Base-by-base conservation (phyloP, 2,329 filamentous ascomycete genomes). In the Chrysoporthe deuterocubensis region DNA sequence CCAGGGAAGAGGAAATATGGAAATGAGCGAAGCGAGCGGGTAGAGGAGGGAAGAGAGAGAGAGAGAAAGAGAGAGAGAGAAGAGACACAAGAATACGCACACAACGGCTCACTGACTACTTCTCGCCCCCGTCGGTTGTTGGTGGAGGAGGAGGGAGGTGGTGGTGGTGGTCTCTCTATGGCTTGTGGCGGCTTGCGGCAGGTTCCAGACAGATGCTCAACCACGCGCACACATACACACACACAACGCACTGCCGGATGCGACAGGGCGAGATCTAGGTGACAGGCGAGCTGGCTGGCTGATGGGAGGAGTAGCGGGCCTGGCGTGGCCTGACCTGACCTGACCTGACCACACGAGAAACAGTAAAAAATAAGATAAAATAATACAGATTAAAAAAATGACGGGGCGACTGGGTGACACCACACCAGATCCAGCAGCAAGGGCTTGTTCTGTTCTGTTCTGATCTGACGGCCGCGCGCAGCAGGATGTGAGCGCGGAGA, bases 51-150 rank as follows among this genome's bases (percentile, higher is more conserved):
- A 26, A 26, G 13, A 32, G 7, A 54, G 13, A 32, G 7, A 54
- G 32, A 34, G 13, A 16, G 50, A 6, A n/a, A 32, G 42, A 42
- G 37, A 58, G 16, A 40, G 26, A 37, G 43, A 32, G 26, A 61
- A 44, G 26, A 61, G 26, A 44, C 4, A 26, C 26, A 26, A 26
- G 26, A 61, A 61, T 61, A 34, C 40, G 59, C 59, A 61, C 40
- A 18, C 26, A 61, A 32, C n/a, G 37, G 11, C n/a, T 26, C 26
- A 26, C 26, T 26, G 32, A 16, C 37, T 61, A 40, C 42, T 61
- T 61, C 59, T 48, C 59, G 59, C 59, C 40, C 59, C 59, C 40
- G 26, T 61, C 26, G 59, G 59, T 61, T 52, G 26, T 9, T 37
- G 54, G 32, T 16, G 26, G 26, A 26, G 26, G 26, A 26, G 26